Base-by-base conservation (phyloP, 345 rosid genomes). In the Populus alba region DNA sequence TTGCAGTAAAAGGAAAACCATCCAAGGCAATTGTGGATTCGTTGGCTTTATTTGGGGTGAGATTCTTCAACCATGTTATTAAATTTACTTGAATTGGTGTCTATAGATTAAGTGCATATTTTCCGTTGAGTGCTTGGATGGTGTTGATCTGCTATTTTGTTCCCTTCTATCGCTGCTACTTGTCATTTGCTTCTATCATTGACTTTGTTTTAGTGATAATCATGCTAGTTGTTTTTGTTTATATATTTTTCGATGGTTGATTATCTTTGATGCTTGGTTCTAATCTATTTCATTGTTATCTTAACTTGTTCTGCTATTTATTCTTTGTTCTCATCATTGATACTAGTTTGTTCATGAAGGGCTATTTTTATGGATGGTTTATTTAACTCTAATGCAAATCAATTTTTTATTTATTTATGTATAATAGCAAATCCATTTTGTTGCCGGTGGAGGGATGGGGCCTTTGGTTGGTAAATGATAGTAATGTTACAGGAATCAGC, bases 1-100 rank as follows among this genome's bases (percentile, higher is more conserved):
- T 75, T 86, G 84, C 94, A 96, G 99, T 91, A 65, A 87, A 96
- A 65, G 99, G 98, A 83, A 96, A 92, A 87, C 98, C 95, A 76
- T 89, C 99, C 18, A 96, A 88, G 84, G 86, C 88, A 43, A 81
- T 96, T 80, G 95, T 96, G 35, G 99, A 96, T 86, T 91, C 97
- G 4, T 76, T 96, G 86, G 98, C 98, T 75, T 83, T 96, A 22
- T 96, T 96, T 73, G 99, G 99, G 93, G 99, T 96, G 41, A 87
- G 94, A 77, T 76, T 78, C 79, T 84, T 78, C 41, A 16, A 57
- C 57, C 82, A 45, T 80, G 37, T 74, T 61, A 4, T 74, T 66
- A 16, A 27, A 22, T 73, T 67, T 67, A 20, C 20, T 17, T 33
- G 22, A 68, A 41, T 57, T 25, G 57, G 20, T 20, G 29, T 33